Evolutionary conservation across 148 eudicot species (phyloP), one percentile per base, ranked within the genome.

Genomic region (Chenopodium album): DNA sequence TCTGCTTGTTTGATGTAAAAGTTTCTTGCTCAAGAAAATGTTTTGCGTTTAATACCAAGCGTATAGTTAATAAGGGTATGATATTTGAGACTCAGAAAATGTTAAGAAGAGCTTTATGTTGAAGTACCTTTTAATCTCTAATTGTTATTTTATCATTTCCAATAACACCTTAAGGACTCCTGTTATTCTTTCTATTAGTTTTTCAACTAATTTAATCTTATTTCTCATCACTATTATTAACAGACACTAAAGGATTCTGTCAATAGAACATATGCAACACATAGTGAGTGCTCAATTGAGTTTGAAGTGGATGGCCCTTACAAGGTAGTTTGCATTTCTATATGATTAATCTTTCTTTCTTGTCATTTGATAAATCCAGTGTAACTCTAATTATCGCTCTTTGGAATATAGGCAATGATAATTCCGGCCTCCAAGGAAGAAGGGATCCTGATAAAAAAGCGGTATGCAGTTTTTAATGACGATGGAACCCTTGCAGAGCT

Each of bases 261-360:
- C 73, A 94, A 87, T 85, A 96, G 87, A 87, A 92, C 88, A 28
- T 96, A 96, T 82, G 76, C 91, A 66, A 96, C 94, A 22, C 99
- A 94, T 78, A 94, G 97, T 81, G 99, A 96, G 85, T 96, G 99
- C 88, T 96, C 99, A 70, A 96, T 96, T 79, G 99, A 96, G 87
- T 96, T 96, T 88, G 99, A 96, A 91, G 99, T 96, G 85, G 99
- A 96, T 89, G 99, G 99, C 48, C 99, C 99, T 62, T 96, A 96
- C 84, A 96, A 94, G 98, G 99, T 96, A 86, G 85, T 60, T 54
- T 78, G 37, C 31, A 12, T 65, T 80, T 81, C 14, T 73, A 71
- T 80, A 9, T 82, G 56, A 66, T 68, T 62, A 73, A 41, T 71
- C 60, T 81, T 63, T 76, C 6, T 54, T 1, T 65, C 75, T 48